Evolutionary conservation across 176 grass and related monocot genomes (phyloP).

Genomic region (Otatea glauca): DNA sequence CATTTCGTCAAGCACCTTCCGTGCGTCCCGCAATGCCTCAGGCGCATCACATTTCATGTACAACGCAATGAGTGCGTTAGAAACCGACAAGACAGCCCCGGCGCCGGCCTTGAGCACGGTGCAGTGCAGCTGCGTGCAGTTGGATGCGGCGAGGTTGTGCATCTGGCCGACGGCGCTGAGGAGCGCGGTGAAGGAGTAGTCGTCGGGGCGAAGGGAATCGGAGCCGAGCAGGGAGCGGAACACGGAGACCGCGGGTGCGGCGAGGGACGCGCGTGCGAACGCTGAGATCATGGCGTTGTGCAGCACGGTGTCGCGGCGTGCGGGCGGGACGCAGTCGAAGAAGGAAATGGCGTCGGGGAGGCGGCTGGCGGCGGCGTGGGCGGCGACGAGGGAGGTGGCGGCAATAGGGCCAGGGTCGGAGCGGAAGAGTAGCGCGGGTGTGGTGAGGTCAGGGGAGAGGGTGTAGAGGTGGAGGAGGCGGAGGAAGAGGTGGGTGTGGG

Average conservation of each 20-base stretch:
- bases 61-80: slow-evolving; percentile 75
- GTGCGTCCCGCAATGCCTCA: slow-evolving; percentile 36
- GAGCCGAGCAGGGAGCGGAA: slow-evolving; percentile 57
- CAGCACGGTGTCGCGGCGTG: slow-evolving; percentile 75
- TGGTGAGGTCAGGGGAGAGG: slow-evolving; percentile 61
- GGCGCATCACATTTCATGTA: slow-evolving; percentile 56
- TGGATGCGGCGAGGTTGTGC: slow-evolving; percentile 43
- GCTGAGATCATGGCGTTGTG: slow-evolving; percentile 87
- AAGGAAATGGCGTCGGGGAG: slow-evolving; percentile 59
- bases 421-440: slow-evolving; percentile 65
- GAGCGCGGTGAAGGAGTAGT: slow-evolving; percentile 77
- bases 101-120: slow-evolving; percentile 61
- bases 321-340: slow-evolving; percentile 61
- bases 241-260: slow-evolving; percentile 48
- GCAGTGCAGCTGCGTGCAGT: slow-evolving; percentile 72
- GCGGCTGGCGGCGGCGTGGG: slow-evolving; percentile 60
- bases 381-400: slow-evolving; percentile 72
- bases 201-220: slow-evolving; percentile 58
- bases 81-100: slow-evolving; percentile 53
- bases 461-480: slow-evolving; percentile 93
- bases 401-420: slow-evolving; percentile 45
- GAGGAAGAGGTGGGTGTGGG: slow-evolving; percentile 75
- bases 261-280: slow-evolving; percentile 62
- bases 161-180: slow-evolving; percentile 72
- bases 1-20: slow-evolving; percentile 81